Conservation (phyloP, 106 monocot genomes). For the Chionographis japonica region DNA sequence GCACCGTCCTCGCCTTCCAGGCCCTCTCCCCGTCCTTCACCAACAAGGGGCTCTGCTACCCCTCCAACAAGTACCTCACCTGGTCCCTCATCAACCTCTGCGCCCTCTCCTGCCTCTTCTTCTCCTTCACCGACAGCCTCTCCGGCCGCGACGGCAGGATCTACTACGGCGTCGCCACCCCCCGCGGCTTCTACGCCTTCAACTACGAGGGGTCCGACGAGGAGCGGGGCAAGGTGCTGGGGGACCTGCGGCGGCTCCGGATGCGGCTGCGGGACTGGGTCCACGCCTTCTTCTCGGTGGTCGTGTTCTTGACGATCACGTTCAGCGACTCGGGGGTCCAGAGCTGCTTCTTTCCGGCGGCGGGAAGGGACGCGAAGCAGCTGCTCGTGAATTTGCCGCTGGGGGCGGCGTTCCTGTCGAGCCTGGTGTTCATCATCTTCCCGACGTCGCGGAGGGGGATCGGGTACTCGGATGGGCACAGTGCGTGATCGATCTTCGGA, state of each 20-base stretch:
- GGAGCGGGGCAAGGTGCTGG: constrained; percentile 5
- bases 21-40: constrained; percentile 44
- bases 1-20: constrained; percentile 51
- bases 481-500: too few relatives aligned
- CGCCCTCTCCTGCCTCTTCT: constrained; percentile 37
- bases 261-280: constrained; percentile 30
- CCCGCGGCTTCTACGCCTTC: constrained; percentile 31
- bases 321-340: constrained; percentile 31
- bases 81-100: constrained; percentile 21
- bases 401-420: constrained; percentile 45
- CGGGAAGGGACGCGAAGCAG: constrained; percentile 20
- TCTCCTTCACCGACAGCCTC: constrained; percentile 58
- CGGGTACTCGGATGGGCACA: constrained; percentile 33
- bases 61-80: constrained; percentile 43
- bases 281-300: constrained; percentile 38
- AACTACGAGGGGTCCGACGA: constrained; percentile 24
- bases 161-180: constrained; percentile 39
- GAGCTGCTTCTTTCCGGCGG: constrained; percentile 39
- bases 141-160: constrained; percentile 30
- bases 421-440: constrained; percentile 50
- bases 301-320: constrained; percentile 39
- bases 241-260: constrained; percentile 18
- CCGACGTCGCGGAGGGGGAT: constrained; percentile 51
- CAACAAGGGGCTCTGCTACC: constrained; percentile 41
- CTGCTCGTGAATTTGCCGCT: constrained; percentile 50